Base-by-base conservation (phyloP, 2,329 filamentous ascomycete genomes). In the Ophiostoma triangulosporum region DNA sequence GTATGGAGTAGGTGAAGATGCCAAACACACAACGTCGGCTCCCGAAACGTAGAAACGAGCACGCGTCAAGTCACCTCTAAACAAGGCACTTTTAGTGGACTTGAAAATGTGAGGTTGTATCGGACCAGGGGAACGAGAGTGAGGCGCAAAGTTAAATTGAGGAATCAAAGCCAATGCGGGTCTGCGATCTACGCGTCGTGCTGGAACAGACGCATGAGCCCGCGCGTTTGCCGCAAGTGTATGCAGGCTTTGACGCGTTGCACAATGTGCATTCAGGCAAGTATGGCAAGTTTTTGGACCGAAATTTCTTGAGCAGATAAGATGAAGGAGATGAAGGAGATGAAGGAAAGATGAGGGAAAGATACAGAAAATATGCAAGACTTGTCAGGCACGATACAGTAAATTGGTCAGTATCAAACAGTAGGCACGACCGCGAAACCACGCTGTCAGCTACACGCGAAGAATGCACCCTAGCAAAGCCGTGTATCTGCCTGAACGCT, bases 101-200 rank as follows among this genome's bases (percentile, higher is more conserved):
- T 26, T 9, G 20, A 24, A 8, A 24, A 43, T 24, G 22, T 26
- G 24, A 43, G 24, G 20, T n/a, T n/a, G n/a, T n/a, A 24, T 26
- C 20, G 38, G n/a, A 26, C 24, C 15, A 38, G 6, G 12, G 22
- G 9, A 22, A 40, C 36, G 14, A 29, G 9, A 11, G 35, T 38
- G 20, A 22, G 11, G 38, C n/a, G 40, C 7, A 40, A 40, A 38
- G 6, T 27, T 24, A 5, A 22, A 17, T 36, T 17, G 29, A 17
- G 22, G 22, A 49, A 36, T 46, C 26, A 27, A 36, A n/a, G 43
- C 50, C 35, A 43, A 36, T 43, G 54, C 45, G 54, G 50, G 43
- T 36, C 53, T 49, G 53, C 45, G 54, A 55, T 55, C 50, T 55
- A 46, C 46, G 54, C 48, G 17, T 43, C 38, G 14, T 33, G 53